Evolutionary conservation across 768 basidiomycete species (phyloP), one percentile per base, ranked within the genome.

Genomic region (Saitozyma podzolica): DNA sequence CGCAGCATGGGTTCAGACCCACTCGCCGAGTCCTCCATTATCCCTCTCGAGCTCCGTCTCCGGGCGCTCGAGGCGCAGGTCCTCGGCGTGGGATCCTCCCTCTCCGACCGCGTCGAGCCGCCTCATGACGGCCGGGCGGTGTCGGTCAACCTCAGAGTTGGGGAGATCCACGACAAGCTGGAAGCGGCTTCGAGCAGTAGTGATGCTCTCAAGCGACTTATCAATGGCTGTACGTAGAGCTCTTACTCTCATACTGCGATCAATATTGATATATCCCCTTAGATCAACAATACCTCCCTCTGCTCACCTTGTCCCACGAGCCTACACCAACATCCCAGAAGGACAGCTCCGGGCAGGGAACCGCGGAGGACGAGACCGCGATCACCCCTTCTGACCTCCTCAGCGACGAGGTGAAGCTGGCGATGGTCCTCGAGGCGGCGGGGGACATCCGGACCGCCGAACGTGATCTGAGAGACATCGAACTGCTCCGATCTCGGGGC

Each of bases 391-490:
- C 13, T 47, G 67, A 73, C 40, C 54, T 73, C 6, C 43, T 76
- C 48, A 64, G 69, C 6, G 69, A 73, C 50, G 17, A 29, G 0
- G 62, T 58, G 49, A 73, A 71, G 51, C 29, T 70, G n/a, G 61
- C 68, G 6, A 69, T 76, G 65, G 20, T 76, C 2, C 51, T 76
- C 6, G 74, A 76, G 50, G 70, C 74, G 4, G 61, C 58, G 11
- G 56, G 19, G 40, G 74, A 76, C 57, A 68, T 76, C 39, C 52
- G 45, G n/a, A 40, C 39, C 17, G 55, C 68, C 8, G 74, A 76
- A 51, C 53, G 72, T 37, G 67, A 68, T 63, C 47, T 76, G 52
- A 53, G 74, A 16, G 72, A 76, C 56, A 58, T 76, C 40, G 69
- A 72, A 39, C 16, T 68, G 6, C 43, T 73, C 42, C 63, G 59